A percentile compares a stretch with the other conserved stretches of the same genome.
Conservation (phyloP, 164 flowering plant species). For the Vitis rotundifolia region DNA sequence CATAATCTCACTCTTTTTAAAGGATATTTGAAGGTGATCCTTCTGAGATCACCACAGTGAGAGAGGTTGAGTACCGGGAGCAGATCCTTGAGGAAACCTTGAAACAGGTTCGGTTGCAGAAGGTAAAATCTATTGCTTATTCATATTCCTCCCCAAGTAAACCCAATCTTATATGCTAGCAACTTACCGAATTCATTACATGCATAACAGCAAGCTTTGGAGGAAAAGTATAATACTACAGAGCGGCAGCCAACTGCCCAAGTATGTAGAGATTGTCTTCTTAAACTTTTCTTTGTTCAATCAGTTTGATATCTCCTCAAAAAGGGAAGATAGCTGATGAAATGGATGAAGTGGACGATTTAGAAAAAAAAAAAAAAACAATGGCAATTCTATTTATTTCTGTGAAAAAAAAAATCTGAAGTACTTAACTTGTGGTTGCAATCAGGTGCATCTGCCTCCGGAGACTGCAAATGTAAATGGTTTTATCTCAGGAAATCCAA, state of each 20-base stretch:
- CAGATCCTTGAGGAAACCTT: conserved; percentile 39
- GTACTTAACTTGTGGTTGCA: no score
- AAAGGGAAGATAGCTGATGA: no score
- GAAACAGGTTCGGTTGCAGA: conserved; percentile 26
- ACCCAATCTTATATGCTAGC: no score
- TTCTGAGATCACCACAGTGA: conserved; percentile 29
- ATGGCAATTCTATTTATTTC: no score
- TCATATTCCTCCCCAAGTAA: not conserved
- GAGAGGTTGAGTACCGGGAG: conserved; percentile 42
- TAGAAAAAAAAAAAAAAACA: no score
- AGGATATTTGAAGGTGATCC: conserved; percentile 51
- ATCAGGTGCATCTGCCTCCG: conserved; percentile 21
- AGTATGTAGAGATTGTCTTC: not conserved
- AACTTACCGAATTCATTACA: no score
- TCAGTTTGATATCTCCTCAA: not conserved
- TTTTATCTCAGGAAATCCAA: conserved; percentile 17
- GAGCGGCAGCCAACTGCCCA: conserved; percentile 4
- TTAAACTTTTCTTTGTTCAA: not conserved
- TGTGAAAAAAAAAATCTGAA: no score
- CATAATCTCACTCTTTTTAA: not conserved
- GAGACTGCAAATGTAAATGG: conserved; percentile 16
- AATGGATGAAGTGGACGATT: no score
- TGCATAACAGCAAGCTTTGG: conserved; percentile 25
- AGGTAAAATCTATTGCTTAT: conserved; percentile 22
- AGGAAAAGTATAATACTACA: conserved; percentile 15